Evolutionary conservation across 2,329 filamentous ascomycete genomes (phyloP).

Genomic region (Aureobasidium sp.): DNA sequence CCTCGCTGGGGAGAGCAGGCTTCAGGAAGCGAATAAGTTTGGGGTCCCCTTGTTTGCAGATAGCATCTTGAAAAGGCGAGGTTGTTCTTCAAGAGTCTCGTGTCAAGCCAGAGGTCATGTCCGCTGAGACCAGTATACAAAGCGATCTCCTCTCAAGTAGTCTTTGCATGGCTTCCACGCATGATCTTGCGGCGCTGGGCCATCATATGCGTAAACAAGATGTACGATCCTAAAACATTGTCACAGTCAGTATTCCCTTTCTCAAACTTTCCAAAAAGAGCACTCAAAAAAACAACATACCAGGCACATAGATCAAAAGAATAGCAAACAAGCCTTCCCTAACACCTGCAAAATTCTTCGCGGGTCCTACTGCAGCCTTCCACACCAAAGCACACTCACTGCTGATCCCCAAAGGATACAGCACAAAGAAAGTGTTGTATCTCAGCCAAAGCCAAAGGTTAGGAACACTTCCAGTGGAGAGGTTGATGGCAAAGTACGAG

Average conservation of each 20-base stretch:
- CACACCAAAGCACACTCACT: constrained; percentile 79
- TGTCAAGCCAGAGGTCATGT: too few relatives aligned
- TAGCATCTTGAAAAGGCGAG: too few relatives aligned
- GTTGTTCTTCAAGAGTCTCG: not conserved
- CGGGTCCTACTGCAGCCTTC: not conserved
- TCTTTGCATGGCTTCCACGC: constrained; percentile 44
- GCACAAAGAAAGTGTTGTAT: constrained; percentile 91
- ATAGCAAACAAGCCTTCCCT: constrained; percentile 46
- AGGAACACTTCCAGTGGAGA: constrained; percentile 65
- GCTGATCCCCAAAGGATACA: constrained; percentile 92
- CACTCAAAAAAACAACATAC: too few relatives aligned
- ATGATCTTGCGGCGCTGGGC: constrained; percentile 85
- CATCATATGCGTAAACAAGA: constrained; percentile 97
- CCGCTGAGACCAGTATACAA: too few relatives aligned
- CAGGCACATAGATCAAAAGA: constrained; percentile 81
- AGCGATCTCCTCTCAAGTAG: not conserved
- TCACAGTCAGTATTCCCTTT: too few relatives aligned
- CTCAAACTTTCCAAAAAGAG: too few relatives aligned
- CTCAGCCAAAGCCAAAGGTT: constrained; percentile 76
- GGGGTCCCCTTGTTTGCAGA: not conserved
- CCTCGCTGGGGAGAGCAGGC: too few relatives aligned
- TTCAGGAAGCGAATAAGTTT: not conserved
- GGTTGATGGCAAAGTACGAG: constrained; percentile 84
- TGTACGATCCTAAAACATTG: constrained; percentile 83
- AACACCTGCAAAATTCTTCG: not conserved